Conservation (phyloP, 352 stramenopile genomes). For the Phytophthora vignae region DNA sequence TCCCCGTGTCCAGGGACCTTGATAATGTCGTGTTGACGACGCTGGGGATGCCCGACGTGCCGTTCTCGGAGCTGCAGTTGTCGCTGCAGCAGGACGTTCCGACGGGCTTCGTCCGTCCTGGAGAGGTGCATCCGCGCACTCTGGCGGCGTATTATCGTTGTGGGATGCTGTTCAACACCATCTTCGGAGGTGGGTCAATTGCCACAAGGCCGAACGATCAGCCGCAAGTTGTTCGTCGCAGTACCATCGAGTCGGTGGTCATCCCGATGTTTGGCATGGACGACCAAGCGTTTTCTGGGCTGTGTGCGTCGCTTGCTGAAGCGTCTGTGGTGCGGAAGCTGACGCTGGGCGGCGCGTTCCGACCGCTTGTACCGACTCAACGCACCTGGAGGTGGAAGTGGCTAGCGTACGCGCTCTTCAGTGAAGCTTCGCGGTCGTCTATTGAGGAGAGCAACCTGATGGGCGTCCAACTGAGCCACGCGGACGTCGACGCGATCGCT, state of each 20-base stretch:
- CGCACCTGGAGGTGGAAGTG: conserved; percentile 41
- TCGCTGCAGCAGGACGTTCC: conserved; percentile 35
- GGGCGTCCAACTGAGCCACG: conserved; percentile 27
- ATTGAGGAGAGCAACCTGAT: conserved; percentile 37
- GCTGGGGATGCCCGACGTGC: conserved; percentile 20
- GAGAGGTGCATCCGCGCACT: conserved; percentile 12
- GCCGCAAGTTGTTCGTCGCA: conserved; percentile 13
- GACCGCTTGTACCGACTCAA: conserved; percentile 17
- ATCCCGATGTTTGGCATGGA: conserved; percentile 41
- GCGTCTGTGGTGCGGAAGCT: conserved; percentile 23
- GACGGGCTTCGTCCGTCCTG: conserved; percentile 4
- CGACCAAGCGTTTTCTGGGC: conserved; percentile 25
- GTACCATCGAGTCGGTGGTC: conserved; percentile 34
- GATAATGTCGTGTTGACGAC: conserved; percentile 27
- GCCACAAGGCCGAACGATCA: conserved; percentile 15
- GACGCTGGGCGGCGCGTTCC: conserved; percentile 34
- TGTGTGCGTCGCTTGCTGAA: conserved; percentile 35
- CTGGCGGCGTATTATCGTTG: conserved; percentile 22
- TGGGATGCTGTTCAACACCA: conserved; percentile 37
- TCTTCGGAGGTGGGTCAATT: conserved; percentile 33
- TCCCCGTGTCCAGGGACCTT: conserved; percentile 27
- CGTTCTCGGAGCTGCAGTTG: conserved; percentile 38
- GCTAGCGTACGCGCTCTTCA: conserved; percentile 37
- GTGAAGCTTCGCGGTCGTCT: conserved; percentile 31
- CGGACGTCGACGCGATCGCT: conserved; percentile 29